Evolutionary conservation across 345 rosid genomes (phyloP).

Genomic region (Angophora floribunda): DNA sequence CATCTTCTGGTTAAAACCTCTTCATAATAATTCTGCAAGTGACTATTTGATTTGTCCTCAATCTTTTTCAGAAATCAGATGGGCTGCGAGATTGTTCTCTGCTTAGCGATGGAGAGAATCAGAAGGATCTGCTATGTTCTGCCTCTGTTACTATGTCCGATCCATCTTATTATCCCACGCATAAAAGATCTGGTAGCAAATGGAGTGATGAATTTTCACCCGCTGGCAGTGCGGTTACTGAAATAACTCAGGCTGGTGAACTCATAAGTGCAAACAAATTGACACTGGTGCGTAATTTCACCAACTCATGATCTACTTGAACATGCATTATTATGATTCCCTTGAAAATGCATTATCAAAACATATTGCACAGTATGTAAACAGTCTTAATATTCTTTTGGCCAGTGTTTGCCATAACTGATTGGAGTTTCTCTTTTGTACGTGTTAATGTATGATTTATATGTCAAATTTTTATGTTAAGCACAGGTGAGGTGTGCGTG

Average conservation of each 20-base stretch:
- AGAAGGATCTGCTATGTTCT: constrained; percentile 40
- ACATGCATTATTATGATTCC: not conserved
- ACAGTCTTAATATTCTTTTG: not conserved
- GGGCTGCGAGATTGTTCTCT: constrained; percentile 35
- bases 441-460: not conserved
- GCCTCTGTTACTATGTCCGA: constrained; percentile 36
- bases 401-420: not conserved
- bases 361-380: not conserved
- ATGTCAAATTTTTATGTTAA: not conserved
- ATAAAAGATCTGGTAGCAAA: constrained; percentile 69
- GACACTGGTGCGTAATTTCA: constrained; percentile 18
- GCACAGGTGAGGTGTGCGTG: not conserved
- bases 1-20: not conserved
- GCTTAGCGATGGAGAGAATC: constrained; percentile 50
- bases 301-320: not conserved
- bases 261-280: constrained; percentile 33
- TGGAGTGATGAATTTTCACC: constrained; percentile 72
- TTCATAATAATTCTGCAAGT: not conserved
- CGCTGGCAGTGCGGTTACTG: constrained; percentile 53
- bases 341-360: not conserved
- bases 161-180: constrained; percentile 43
- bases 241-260: constrained; percentile 59
- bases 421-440: not conserved
- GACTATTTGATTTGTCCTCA: not conserved
- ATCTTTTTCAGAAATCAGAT: constrained; percentile 43